Conservation (phyloP, 2,329 filamentous ascomycete genomes). For the Colletotrichum camelliae region DNA sequence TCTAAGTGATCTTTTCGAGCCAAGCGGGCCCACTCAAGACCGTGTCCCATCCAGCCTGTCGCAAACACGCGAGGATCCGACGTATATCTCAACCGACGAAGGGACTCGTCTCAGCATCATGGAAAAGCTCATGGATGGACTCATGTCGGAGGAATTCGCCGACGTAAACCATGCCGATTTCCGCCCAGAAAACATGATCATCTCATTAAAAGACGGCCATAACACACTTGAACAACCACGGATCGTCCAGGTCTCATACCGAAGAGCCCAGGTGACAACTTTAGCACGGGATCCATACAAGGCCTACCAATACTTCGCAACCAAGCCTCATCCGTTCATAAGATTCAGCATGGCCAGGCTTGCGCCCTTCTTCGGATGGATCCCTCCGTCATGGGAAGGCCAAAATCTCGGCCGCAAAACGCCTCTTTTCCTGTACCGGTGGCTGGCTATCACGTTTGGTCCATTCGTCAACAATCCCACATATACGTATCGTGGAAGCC, state of each 20-base stretch:
- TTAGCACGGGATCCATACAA: not conserved
- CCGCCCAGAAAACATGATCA: not conserved
- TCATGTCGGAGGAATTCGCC: not conserved
- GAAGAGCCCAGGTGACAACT: not conserved
- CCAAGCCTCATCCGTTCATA: not conserved
- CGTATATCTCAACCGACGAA: not conserved
- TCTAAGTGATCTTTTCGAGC: not conserved
- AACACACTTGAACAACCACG: not conserved
- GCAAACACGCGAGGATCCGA: no score
- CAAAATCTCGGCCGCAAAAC: not conserved
- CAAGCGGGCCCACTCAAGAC: not conserved
- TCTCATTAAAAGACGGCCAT: not conserved
- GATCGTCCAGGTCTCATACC: not conserved
- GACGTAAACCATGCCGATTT: not conserved
- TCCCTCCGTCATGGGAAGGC: not conserved
- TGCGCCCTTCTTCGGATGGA: not conserved
- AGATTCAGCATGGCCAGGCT: not conserved
- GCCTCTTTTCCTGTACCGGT: not conserved
- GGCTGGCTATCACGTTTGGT: not conserved
- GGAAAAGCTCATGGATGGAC: not conserved
- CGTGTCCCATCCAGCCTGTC: not conserved
- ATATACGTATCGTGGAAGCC: accelerated
- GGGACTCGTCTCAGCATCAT: not conserved
- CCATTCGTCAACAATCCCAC: accelerated
- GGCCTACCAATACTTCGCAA: not conserved